phyloP scores from a whole-genome alignment of 192 early-diverging fungal genomes.

The Rhizophagus prolifer region DNA sequence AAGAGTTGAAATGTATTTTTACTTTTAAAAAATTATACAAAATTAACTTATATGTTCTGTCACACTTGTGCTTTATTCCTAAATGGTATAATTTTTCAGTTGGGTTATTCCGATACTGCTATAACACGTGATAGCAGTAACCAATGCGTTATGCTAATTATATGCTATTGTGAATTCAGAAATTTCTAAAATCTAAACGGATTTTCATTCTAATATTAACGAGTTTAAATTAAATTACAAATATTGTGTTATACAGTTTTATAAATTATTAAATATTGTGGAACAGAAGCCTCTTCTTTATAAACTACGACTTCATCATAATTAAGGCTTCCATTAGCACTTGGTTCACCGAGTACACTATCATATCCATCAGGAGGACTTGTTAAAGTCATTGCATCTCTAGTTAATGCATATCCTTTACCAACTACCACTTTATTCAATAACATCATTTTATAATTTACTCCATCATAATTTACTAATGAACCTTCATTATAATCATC shows the following conservation, averaged over 20 bases:
- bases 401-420: constrained; percentile 23
- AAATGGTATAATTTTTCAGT: too few relatives aligned
- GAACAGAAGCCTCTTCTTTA: constrained; percentile 29
- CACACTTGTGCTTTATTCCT: too few relatives aligned
- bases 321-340: constrained; percentile 24
- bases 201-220: too few relatives aligned
- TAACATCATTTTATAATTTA: constrained; percentile 31
- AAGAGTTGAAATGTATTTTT: background rate
- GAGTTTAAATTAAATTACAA: background rate
- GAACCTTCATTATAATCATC: constrained; percentile 32
- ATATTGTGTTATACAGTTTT: background rate
- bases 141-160: too few relatives aligned
- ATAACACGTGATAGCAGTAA: too few relatives aligned
- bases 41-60: too few relatives aligned
- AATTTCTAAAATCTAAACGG: too few relatives aligned
- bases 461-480: constrained; percentile 16
- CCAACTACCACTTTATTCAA: constrained; percentile 32
- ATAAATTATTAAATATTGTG: constrained; percentile 32
- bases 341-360: constrained; percentile 31
- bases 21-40: too few relatives aligned
- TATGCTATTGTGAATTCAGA: too few relatives aligned
- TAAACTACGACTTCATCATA: constrained; percentile 37
- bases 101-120: too few relatives aligned
- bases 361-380: constrained; percentile 25
- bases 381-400: constrained; percentile 17